Base-by-base conservation (phyloP, 2,329 filamentous ascomycete genomes). In the Diaporthe citriasiana region DNA sequence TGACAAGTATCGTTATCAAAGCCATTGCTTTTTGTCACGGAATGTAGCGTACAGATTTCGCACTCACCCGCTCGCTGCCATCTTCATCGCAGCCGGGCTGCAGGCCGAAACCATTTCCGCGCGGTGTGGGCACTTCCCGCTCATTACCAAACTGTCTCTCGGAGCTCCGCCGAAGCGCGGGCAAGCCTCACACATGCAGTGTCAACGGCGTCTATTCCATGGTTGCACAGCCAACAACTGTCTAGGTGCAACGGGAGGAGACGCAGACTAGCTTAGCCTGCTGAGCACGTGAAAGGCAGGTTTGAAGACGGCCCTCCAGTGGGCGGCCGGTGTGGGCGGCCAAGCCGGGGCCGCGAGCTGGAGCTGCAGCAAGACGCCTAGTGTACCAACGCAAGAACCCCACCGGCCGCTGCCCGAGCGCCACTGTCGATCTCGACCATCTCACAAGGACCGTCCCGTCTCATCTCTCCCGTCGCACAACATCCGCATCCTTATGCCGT, bases 391-490 rank as follows among this genome's bases (percentile, higher is more conserved):
- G 25, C 33, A n/a, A 27, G 8, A 40, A 33, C 17, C 63, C 63
- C 47, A 19, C 30, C 63, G 47, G 45, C 63, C n/a, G 63, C 63
- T 40, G 42, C 47, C 60, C 60, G 42, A 66, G 60, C 42, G 60
- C 60, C 60, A 66, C 27, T 13, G 60, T 50, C 60, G 47, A 53
- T 53, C 45, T 53, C 47, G 17, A 53, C 63, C 47, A 68, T 50
- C 63, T 68, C 47, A 51, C 63, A 68, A 53, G 63, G 63, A 68
- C 63, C 47, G 63, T 53, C 63, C 45, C 63, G 63, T 68, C 47
- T 40, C 53, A 53, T 19, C 47, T n/a, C 13, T 30, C n/a, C 27
- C 47, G 33, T 53, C 47, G n/a, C 33, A 53, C 63, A 53, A 53
- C 63, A 51, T 53, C 63, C 63, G 47, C 45, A 27, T 38, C 63